Base-by-base conservation (phyloP, 2,329 filamentous ascomycete species). In the Albophoma yamanashiensis region DNA sequence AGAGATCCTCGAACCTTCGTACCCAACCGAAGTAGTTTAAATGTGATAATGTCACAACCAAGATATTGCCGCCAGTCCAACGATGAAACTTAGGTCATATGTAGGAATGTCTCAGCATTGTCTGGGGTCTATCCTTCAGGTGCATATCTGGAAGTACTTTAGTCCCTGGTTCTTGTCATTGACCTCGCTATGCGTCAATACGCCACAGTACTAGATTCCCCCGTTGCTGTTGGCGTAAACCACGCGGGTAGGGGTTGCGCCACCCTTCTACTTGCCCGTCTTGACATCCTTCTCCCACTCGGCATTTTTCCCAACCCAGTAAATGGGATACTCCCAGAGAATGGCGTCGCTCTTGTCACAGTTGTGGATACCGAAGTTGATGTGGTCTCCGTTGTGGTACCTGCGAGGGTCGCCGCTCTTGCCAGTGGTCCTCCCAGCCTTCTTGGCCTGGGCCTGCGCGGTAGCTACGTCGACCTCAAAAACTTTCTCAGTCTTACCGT, bases 381-480 rank as follows among this genome's bases (percentile, higher is more conserved):
- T 39, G 17, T 43, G 0, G 39, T 61, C 60, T 34, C 60, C 55
- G 36, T 59, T 57, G 36, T 36, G 11, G 45, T 61, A 61, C 3
- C 57, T 53, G 55, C 57, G 57, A 39, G 57, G 60, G 27, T 59
- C 57, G 36, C 60, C 60, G 56, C 60, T 61, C 55, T 59, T 61
- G 57, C 57, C 50, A 20, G 60, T 60, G 27, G 42, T 57, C 22
- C 56, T 31, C 17, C 57, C 57, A 22, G 60, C 60, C 42, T 57
- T 61, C 17, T 27, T 17, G 25, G 57, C 57, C 17, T 61, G 50
- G 6, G 47, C 22, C 57, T 57, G 31, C 8, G 60, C 60, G 1
- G 42, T 56, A 22, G 17, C 52, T 12, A 58, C 52, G 34, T 50
- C 42, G 22, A 61, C 57, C 38, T 38, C 47, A 52, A 59, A 58